Percentiles rank a stretch among this genome's conserved stretches.
These are phyloP conservation scores for Tuber borchii DNA, from an alignment of 495 filamentous ascomycete species.

Conservation along the genomic window DNA sequence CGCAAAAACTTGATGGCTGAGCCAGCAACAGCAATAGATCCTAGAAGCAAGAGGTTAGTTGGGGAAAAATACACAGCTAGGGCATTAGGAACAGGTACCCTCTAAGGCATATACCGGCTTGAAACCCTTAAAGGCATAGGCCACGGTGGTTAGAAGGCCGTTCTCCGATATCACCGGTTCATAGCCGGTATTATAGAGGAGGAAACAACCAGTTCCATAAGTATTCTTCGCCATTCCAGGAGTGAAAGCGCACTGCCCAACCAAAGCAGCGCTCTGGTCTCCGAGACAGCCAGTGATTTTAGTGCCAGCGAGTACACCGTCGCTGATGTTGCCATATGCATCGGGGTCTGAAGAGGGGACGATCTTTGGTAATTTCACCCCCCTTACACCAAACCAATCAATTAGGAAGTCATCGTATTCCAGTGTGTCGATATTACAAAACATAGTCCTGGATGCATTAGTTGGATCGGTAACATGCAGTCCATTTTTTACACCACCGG, in stretches of 20 bases:
- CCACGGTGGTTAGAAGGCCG: constrained; percentile 81
- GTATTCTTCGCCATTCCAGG: constrained; percentile 91
- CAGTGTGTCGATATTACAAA: constrained; percentile 82
- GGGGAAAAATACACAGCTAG: neutral
- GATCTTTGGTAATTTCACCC: constrained; percentile 75
- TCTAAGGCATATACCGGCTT: constrained; percentile 86
- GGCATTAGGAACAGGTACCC: constrained; percentile 47
- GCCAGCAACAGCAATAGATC: constrained; percentile 74
- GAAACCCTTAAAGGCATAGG: constrained; percentile 67
- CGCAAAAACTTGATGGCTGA: constrained; percentile 84
- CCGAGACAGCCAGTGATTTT: constrained; percentile 81
- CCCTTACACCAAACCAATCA: constrained; percentile 68
- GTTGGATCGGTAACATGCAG: constrained; percentile 81
- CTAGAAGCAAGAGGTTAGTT: constrained; percentile 15
- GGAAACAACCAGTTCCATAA: constrained; percentile 92
- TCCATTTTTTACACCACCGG: constrained; percentile 64
- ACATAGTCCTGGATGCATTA: constrained; percentile 93
- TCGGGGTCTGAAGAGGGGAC: constrained; percentile 74
- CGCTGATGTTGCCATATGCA: constrained; percentile 63
- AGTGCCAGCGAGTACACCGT: constrained; percentile 64
- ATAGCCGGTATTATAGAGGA: constrained; percentile 87
- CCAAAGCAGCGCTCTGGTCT: constrained; percentile 86
- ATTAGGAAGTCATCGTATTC: constrained; percentile 78
- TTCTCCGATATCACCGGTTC: constrained; percentile 87
- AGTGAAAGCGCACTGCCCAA: constrained; percentile 84